Base-by-base conservation (phyloP, 2,329 filamentous ascomycete species). In the Aspergillus clavatus region DNA sequence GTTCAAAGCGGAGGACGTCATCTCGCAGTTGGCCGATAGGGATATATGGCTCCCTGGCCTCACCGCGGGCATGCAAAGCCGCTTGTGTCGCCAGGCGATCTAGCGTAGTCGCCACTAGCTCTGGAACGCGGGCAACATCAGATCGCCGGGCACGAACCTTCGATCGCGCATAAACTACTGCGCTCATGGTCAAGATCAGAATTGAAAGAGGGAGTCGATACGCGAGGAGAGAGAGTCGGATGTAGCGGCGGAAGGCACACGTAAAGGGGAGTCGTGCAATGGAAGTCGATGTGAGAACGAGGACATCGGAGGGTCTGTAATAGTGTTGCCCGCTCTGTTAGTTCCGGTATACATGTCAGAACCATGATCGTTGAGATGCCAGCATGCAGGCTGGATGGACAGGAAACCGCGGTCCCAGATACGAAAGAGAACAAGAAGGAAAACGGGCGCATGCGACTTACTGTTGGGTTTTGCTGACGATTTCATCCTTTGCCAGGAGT, bases 21-120 rank as follows among this genome's bases (percentile, higher is more conserved):
- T 98, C 93, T 48, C 93, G 79, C 43, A 98, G 73, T 63, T 97
- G 93, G 1, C 87, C 87, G 56, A 96, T 80, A 60, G 89, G 87
- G 50, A 98, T 80, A 71, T 87, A 95, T 1, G 83, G 77, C 51
- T 96, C 90, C 14, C 82, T 79, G 41, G 77, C 83, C 48, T 65
- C 77, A 36, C 82, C 80, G 41, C 78, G 73, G 16, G 76, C 83
- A 50, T 89, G 84, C n/a, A 91, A 71, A 51, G 87, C 84, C 48
- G 91, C 93, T 64, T 97, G 91, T 27, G 79, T 82, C 8, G 87
- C 85, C 12, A 98, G 79, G 37, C 88, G 81, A 57, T 90, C 84
- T 22, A 98, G 77, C 1, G 91, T 91, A n/a, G 86, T 76, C 43
- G 86, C 82, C 3, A 96, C 93, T 2, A 98, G 76, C 19, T 81